phyloP scores from a whole-genome alignment of 2,329 filamentous ascomycete species.

The Lachnellula arida region DNA sequence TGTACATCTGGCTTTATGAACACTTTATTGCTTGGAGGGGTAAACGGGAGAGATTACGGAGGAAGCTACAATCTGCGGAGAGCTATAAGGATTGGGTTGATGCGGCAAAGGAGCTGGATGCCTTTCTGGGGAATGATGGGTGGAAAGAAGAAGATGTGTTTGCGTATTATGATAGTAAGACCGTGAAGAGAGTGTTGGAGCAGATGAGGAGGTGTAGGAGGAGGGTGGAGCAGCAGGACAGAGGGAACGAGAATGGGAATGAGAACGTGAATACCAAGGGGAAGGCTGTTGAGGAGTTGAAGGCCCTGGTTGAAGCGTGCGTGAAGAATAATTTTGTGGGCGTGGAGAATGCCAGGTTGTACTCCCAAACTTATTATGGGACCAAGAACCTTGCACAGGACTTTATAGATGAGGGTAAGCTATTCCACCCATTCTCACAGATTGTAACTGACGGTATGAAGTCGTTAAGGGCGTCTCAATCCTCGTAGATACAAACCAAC shows the following conservation, averaged over 20 bases:
- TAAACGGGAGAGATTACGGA: slow-evolving; percentile 64
- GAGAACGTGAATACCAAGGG: slow-evolving; percentile 32
- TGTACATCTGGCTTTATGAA: slow-evolving; percentile 92
- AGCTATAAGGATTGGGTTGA: slow-evolving; percentile 81
- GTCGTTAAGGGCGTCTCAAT: slow-evolving; percentile 64
- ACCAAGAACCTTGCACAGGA: slow-evolving; percentile 93
- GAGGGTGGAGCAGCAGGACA: slow-evolving; percentile 51
- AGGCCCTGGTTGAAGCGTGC: slow-evolving; percentile 76
- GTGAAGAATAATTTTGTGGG: slow-evolving; percentile 98
- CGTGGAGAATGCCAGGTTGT: slow-evolving; percentile 88
- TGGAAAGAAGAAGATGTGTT: slow-evolving; percentile 78
- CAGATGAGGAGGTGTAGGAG: slow-evolving; percentile 64
- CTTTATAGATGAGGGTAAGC: slow-evolving; percentile 75
- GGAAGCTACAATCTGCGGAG: slow-evolving; percentile 64
- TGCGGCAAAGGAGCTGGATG: slow-evolving; percentile 74
- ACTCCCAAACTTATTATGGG: slow-evolving; percentile 95
- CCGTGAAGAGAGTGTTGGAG: slow-evolving; percentile 69
- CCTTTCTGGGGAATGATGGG: slow-evolving; percentile 70
- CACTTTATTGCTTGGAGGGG: slow-evolving; percentile 88
- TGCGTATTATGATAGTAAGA: slow-evolving; percentile 84
- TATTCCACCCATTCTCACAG: slow-evolving; percentile 7
- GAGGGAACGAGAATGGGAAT: slow-evolving; percentile 35
- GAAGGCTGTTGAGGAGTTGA: slow-evolving; percentile 68
- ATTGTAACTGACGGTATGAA: slow-evolving; percentile 29
- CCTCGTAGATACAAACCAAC: slow-evolving; percentile 60